Conservation (phyloP, 768 basidiomycete genomes). For the Mycena belliarum region DNA sequence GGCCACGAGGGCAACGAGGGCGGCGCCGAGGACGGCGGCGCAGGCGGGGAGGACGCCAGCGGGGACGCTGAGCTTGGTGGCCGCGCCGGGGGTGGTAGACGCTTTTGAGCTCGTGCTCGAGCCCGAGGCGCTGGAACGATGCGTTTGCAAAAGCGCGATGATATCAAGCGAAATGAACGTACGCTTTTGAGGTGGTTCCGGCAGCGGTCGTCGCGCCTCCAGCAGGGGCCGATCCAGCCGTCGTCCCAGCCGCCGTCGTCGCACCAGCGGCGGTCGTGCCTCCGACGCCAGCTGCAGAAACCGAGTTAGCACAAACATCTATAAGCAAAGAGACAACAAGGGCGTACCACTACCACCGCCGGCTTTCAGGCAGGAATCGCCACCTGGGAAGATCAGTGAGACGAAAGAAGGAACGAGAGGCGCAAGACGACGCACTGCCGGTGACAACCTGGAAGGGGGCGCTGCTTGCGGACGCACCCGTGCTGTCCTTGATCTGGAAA, state of each 20-base stretch:
- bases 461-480: slow-evolving; percentile 49
- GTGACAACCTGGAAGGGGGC: slow-evolving; percentile 51
- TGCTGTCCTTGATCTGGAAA: slow-evolving; percentile 60
- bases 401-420: background rate
- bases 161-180: too few relatives aligned
- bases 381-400: slow-evolving; percentile 24
- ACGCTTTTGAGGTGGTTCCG: slow-evolving; percentile 5
- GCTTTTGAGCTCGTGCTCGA: too few relatives aligned
- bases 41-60: slow-evolving; percentile 25
- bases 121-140: slow-evolving; percentile 11
- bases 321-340: background rate
- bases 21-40: slow-evolving; percentile 42
- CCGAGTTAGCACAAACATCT: background rate
- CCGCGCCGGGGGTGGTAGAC: slow-evolving; percentile 25
- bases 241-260: background rate
- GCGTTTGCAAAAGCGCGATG: background rate
- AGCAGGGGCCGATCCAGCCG: background rate
- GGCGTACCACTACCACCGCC: slow-evolving; percentile 12
- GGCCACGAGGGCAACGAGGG: slow-evolving; percentile 42
- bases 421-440: slow-evolving; percentile 46
- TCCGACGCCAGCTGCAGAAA: background rate
- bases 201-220: slow-evolving; percentile 3
- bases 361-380: slow-evolving; percentile 32
- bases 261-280: background rate
- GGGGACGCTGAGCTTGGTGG: slow-evolving; percentile 37